Evolutionary conservation across 1,139 yeast genomes (phyloP).

Genomic region (Yamadazyma pseudoaaseri): DNA sequence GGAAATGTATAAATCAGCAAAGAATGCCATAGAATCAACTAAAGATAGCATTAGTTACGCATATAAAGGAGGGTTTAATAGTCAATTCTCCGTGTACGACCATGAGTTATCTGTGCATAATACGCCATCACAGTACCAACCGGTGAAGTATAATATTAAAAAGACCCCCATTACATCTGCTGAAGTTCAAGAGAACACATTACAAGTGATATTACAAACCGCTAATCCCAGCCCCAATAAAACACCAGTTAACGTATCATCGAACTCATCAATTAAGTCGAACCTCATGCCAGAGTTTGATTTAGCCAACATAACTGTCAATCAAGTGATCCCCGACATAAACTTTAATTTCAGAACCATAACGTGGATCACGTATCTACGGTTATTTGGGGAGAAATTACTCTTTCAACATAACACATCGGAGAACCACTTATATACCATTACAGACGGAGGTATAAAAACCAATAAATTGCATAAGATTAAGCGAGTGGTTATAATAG

Average conservation of each 20-base stretch:
- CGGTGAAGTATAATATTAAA: conserved; percentile 35
- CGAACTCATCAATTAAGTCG: conserved; percentile 2
- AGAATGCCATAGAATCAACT: conserved; percentile 32
- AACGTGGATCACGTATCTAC: conserved; percentile 36
- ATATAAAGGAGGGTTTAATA: conserved; percentile 22
- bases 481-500: conserved; percentile 42
- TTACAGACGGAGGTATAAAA: conserved; percentile 14
- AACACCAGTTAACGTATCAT: conserved; percentile 9
- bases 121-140: conserved; percentile 38
- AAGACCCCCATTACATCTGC: conserved; percentile 36
- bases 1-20: conserved; percentile 35
- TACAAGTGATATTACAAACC: conserved; percentile 8
- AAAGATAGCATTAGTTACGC: conserved; percentile 38
- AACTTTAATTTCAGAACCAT: conserved; percentile 34
- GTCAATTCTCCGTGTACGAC: conserved; percentile 19
- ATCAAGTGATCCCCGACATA: conserved; percentile 24
- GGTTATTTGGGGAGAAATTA: conserved; percentile 36
- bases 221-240: background rate
- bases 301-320: background rate
- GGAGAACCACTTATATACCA: conserved; percentile 36
- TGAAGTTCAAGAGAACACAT: conserved; percentile 32
- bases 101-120: conserved; percentile 40
- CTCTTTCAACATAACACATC: conserved; percentile 26
- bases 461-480: conserved; percentile 16
- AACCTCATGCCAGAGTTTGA: background rate